phyloP scores from a whole-genome alignment of 768 basidiomycete genomes.

The Pluteus cervinus region DNA sequence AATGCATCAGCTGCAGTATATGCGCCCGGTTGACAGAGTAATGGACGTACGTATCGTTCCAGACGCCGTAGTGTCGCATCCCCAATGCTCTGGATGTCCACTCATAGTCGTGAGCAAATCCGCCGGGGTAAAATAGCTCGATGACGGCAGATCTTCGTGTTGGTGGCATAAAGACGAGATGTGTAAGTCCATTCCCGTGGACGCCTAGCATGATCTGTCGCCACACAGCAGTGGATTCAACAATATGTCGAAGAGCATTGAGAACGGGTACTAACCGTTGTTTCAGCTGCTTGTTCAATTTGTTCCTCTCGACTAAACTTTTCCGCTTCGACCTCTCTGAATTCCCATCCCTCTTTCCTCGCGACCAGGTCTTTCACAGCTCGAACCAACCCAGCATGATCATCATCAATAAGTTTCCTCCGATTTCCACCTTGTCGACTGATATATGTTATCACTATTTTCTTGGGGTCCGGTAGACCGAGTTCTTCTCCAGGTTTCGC shows the following conservation, averaged over 20 bases:
- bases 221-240: conserved; percentile 2
- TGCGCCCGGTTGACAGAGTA: conserved; percentile 6
- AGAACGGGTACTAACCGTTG: conserved; percentile 61
- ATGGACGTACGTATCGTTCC: conserved; percentile 64
- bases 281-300: conserved; percentile 47
- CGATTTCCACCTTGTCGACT: conserved; percentile 47
- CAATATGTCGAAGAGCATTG: background rate
- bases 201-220: conserved; percentile 55
- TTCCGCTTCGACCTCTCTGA: conserved; percentile 53
- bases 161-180: conserved; percentile 69
- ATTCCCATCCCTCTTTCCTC: conserved; percentile 44
- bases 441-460: conserved; percentile 60
- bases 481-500: conserved; percentile 9
- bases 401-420: conserved; percentile 39
- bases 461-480: conserved; percentile 28
- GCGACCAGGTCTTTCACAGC: conserved; percentile 40
- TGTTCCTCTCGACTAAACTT: conserved; percentile 64
- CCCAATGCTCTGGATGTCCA: conserved; percentile 68
- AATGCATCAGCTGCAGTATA: background rate
- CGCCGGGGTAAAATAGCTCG: conserved; percentile 71
- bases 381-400: conserved; percentile 43
- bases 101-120: conserved; percentile 76
- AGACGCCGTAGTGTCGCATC: conserved; percentile 64
- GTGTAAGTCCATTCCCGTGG: conserved; percentile 72
- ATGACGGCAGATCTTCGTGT: conserved; percentile 68